These are phyloP conservation scores for Solanum tarijense DNA, from an alignment of 257 asterid species.

Conservation along the genomic window DNA sequence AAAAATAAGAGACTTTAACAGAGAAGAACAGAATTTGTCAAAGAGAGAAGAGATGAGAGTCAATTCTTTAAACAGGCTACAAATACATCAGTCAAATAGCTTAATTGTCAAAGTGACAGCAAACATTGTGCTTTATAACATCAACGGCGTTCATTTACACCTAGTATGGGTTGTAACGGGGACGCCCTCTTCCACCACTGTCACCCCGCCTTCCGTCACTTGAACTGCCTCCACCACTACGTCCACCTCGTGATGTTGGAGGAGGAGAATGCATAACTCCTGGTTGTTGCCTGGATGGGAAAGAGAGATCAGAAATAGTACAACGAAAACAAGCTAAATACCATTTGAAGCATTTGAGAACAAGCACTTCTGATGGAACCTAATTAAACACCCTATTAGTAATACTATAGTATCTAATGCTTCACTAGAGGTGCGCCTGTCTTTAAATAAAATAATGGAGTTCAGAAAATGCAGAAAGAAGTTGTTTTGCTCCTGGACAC, in stretches of 20 bases:
- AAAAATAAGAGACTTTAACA: background rate
- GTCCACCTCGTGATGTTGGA: constrained; percentile 62
- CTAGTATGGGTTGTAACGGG: constrained; percentile 76
- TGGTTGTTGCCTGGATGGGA: constrained; percentile 69
- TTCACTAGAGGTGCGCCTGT: background rate
- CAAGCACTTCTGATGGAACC: background rate
- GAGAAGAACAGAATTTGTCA: background rate
- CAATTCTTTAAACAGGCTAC: background rate
- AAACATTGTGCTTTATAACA: background rate
- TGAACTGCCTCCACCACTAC: constrained; percentile 12
- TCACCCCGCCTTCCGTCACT: constrained; percentile 29
- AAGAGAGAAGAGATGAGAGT: background rate
- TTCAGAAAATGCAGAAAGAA: background rate
- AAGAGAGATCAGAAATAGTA: background rate
- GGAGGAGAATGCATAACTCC: constrained; percentile 50
- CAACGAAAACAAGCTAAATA: background rate
- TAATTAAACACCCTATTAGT: background rate
- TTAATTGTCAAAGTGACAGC: background rate
- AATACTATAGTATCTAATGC: background rate
- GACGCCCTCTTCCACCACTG: constrained; percentile 47
- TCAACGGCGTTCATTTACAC: background rate
- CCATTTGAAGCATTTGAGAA: background rate
- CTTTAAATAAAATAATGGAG: background rate
- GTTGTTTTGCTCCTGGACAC: background rate
- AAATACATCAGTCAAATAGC: background rate